Base-by-base conservation (phyloP, 176 grass and related monocot species). In the Secale cereale region DNA sequence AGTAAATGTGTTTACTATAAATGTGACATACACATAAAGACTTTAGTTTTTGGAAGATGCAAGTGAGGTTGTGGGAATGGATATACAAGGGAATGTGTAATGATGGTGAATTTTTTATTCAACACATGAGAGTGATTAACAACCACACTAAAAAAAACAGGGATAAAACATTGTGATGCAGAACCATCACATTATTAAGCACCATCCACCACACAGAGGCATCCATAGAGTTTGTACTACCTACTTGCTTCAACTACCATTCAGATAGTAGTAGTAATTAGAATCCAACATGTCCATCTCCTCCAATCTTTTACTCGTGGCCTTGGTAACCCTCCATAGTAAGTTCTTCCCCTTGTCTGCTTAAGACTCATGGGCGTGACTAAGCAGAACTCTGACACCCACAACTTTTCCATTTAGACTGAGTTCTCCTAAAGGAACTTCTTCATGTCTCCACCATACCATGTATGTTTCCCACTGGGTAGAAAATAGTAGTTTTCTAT, bases 401-500 rank as follows among this genome's bases (percentile, higher is more conserved):
- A n/a, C n/a, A n/a, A n/a, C n/a, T n/a, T n/a, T n/a, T n/a, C n/a
- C n/a, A n/a, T n/a, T n/a, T n/a, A n/a, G n/a, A n/a, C n/a, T n/a
- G n/a, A n/a, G n/a, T n/a, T 33, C 8, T 86, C 67, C 74, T 81
- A 25, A 4, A 94, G 82, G 71, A 94, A 92, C 81, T 79, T 92
- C 31, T 78, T 81, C 4, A 94, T 66, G 4, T 94, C 92, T n/a
- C 1, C 9, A 3, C 39, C n/a, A n/a, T n/a, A n/a, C n/a, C n/a
- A n/a, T n/a, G n/a, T n/a, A n/a, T n/a, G n/a, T n/a, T n/a, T n/a
- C 29, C 90, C 87, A 29, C 93, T 95, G 12, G 95, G 95, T 83
- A 98, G 88, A 65, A 90, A 43, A 78, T 95, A 95, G 59, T 90
- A 86, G 29, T 82, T 86, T 74, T 98, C 92, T 82, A 93, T 85